Conservation (phyloP, 495 filamentous ascomycete species). For the Bacidia rubella region DNA sequence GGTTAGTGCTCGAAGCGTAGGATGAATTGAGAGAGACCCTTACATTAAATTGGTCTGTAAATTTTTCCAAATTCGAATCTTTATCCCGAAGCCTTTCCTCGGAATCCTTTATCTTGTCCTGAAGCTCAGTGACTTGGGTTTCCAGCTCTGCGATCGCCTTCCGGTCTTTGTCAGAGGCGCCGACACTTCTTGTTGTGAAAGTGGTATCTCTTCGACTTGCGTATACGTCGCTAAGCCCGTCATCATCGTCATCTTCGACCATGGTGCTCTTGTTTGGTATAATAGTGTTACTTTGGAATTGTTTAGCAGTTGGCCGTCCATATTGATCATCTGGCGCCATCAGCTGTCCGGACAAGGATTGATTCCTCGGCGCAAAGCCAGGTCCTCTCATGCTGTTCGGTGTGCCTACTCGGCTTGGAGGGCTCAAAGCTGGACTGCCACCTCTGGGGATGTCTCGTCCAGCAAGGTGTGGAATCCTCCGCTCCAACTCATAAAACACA, state of each 20-base stretch:
- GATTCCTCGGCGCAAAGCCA: conserved; percentile 23
- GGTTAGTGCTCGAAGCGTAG: no score
- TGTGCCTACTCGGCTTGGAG: conserved; percentile 39
- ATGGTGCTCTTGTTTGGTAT: conserved; percentile 96
- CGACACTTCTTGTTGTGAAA: conserved; percentile 29
- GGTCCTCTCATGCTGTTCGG: conserved; percentile 36
- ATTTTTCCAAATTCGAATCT: conserved; percentile 40
- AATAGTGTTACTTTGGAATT: conserved; percentile 90
- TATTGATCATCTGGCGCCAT: conserved; percentile 28
- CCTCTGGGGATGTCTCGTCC: conserved; percentile 50
- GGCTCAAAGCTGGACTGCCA: conserved; percentile 51
- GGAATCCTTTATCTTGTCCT: conserved; percentile 59
- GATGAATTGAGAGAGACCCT: conserved; percentile 10
- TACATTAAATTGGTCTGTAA: conserved; percentile 36
- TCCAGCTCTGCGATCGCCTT: conserved; percentile 66
- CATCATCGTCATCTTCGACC: conserved; percentile 85
- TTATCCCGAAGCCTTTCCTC: conserved; percentile 46
- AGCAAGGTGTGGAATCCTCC: conserved; percentile 73
- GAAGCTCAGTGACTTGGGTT: conserved; percentile 56
- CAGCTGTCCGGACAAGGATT: conserved; percentile 29
- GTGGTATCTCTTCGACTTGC: conserved; percentile 46
- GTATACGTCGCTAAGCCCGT: conserved; percentile 53
- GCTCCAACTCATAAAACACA: conserved; percentile 87
- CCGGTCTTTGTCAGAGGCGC: conserved; percentile 46
- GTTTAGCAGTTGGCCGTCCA: conserved; percentile 63